Evolutionary conservation across 1,284 basidiomycete species (phyloP), one percentile per base, ranked within the genome.

Genomic region (Apiotrichum veenhuisii): DNA sequence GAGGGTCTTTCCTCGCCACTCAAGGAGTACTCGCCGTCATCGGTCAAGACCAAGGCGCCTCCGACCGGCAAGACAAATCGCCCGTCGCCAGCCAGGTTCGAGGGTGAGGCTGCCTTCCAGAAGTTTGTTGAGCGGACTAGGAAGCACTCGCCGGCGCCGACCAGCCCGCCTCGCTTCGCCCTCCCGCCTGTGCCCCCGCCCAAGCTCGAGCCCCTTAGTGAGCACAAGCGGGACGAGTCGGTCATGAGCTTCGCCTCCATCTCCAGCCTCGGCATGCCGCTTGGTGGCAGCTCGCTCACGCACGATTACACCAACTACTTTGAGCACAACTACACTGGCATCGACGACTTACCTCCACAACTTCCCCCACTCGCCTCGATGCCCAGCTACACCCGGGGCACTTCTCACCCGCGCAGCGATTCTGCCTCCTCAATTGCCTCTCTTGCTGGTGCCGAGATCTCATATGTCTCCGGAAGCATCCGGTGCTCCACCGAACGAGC

Each of bases 191-290:
- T 50, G 5, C 46, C 46, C 12, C 5, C 40, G 7, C 22, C 26
- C 20, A 25, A 33, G 25, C 42, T 27, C 34, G 33, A 48, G 23
- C 26, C 30, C 1, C 20, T 25, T 12, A 10, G 17, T n/a, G 11
- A 40, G 52, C 72, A 76, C 30, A 46, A 50, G 10, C 69, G 71
- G 38, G 68, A 82, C 12, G 84, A 87, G 45, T 90, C 89, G 0
- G 64, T 84, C 10, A 82, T 86, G 71, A 91, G 87, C 67, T 85
- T 91, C 48, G 84, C 87, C 0, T 91, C 88, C 0, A 83, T 91
- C 25, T 91, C 88, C 0, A 90, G 87, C 0, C 88, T 88, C 54
- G 88, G 89, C 2, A 80, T 80, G 2, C 82, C 87, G 27, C 78
- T 88, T 60, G 81, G 86, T 7, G 46, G 46, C n/a, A 36, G 46